Conservation (phyloP, 345 rosid genomes). For the Moringa oleifera region DNA sequence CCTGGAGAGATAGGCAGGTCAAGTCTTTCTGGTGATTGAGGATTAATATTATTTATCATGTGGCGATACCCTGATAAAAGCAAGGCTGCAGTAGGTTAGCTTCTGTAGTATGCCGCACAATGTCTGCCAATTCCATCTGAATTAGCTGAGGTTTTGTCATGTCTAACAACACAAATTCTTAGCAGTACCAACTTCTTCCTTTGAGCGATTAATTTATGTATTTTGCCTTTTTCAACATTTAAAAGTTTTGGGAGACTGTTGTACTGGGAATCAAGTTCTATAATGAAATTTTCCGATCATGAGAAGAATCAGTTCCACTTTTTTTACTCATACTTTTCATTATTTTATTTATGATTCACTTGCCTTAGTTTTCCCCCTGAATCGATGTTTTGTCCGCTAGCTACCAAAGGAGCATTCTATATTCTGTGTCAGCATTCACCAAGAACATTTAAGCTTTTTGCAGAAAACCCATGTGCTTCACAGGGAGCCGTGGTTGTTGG, state of each 20-base stretch:
- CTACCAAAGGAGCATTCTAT: not conserved
- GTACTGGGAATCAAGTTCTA: not conserved
- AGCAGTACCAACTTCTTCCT: not conserved
- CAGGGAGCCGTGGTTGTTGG: not conserved
- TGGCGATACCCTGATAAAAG: too few relatives aligned
- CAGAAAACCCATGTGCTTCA: too few relatives aligned
- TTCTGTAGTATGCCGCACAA: not conserved
- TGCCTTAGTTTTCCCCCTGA: not conserved
- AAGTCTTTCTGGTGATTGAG: not conserved
- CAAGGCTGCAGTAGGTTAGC: too few relatives aligned
- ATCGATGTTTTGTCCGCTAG: not conserved
- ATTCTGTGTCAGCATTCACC: too few relatives aligned
- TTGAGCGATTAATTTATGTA: too few relatives aligned
- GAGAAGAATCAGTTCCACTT: not conserved
- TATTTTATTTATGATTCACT: not conserved
- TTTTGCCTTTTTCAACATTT: not conserved
- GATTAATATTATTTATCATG: too few relatives aligned
- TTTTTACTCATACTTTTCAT: too few relatives aligned
- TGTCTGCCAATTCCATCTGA: too few relatives aligned
- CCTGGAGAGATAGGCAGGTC: slow-evolving; percentile 48
- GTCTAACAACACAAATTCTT: too few relatives aligned
- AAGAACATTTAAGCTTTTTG: too few relatives aligned
- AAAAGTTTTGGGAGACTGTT: too few relatives aligned
- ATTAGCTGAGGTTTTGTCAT: not conserved
- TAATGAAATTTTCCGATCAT: too few relatives aligned